Evolutionary conservation across 2,329 filamentous ascomycete species (phyloP).

Genomic region (Scedosporium minutisporum): DNA sequence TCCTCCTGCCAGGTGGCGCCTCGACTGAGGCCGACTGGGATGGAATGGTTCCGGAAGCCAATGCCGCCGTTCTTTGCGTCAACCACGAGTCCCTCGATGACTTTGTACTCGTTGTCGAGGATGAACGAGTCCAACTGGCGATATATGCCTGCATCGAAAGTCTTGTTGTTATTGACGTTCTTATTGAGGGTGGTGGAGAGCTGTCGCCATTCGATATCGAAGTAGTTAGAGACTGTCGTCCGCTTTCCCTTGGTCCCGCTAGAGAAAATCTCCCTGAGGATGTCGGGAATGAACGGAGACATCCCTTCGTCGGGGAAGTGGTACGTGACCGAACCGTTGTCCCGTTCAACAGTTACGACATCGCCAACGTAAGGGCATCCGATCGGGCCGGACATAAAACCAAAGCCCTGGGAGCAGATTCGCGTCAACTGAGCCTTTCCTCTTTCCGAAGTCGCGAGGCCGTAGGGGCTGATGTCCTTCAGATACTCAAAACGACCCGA

Average conservation of each 20-base stretch:
- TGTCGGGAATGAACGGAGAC: constrained; percentile 19
- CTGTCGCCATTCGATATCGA: constrained; percentile 28
- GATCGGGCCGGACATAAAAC: constrained; percentile 14
- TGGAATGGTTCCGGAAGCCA: constrained; percentile 34
- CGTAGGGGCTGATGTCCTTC: constrained; percentile 25
- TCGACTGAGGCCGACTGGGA: constrained; percentile 20
- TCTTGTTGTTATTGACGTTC: constrained; percentile 20
- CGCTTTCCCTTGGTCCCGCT: constrained; percentile 21
- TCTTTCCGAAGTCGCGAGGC: constrained; percentile 26
- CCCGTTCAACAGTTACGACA: constrained; percentile 9
- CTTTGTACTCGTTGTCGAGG: constrained; percentile 20
- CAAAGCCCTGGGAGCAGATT: neutral
- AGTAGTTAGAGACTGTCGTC: constrained; percentile 28
- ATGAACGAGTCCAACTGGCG: constrained; percentile 17
- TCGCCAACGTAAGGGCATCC: constrained; percentile 15
- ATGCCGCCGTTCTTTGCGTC: constrained; percentile 30
- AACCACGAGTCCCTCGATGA: constrained; percentile 33
- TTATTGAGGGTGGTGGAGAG: constrained; percentile 12
- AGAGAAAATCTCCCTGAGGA: constrained; percentile 24
- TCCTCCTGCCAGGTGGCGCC: constrained; percentile 36
- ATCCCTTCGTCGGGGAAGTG: constrained; percentile 9
- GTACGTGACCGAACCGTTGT: constrained; percentile 14
- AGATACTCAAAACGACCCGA: constrained; percentile 24
- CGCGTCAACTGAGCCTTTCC: constrained; percentile 15
- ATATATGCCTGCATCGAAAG: constrained; percentile 17